Percentiles rank a stretch among this genome's conserved stretches.
Evolutionary conservation across 164 flowering plant genomes (phyloP).

Genomic region (Nelumbo lutea): DNA sequence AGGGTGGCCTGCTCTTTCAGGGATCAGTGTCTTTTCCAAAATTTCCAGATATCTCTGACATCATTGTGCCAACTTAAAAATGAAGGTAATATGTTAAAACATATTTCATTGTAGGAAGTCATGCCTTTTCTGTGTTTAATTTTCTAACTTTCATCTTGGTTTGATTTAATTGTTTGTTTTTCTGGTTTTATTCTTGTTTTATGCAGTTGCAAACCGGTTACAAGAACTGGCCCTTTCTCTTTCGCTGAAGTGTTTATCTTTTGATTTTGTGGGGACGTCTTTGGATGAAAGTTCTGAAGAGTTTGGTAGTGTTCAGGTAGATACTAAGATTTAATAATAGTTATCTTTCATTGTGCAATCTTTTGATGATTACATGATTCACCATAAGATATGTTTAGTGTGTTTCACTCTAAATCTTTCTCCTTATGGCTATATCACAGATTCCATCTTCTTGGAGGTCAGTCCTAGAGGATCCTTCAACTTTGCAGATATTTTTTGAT

Average conservation of each 20-base stretch:
- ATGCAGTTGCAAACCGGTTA: conserved; percentile 58
- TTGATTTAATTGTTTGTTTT: conserved; percentile 7
- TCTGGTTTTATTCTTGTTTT: conserved; percentile 9
- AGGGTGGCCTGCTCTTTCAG: conserved; percentile 86
- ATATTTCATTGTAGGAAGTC: background rate
- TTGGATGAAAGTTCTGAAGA: conserved; percentile 99
- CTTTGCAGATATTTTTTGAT: conserved; percentile 91
- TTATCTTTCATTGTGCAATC: background rate
- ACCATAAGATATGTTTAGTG: conserved; percentile 1
- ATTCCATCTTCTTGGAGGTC: conserved; percentile 87
- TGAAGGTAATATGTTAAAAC: conserved; percentile 54
- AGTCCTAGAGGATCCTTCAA: conserved; percentile 80
- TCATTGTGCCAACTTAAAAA: conserved; percentile 68
- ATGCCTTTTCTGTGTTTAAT: background rate
- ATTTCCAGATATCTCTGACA: conserved; percentile 83
- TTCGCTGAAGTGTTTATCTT: conserved; percentile 78
- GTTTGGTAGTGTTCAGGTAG: conserved; percentile 96
- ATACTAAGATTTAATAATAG: background rate
- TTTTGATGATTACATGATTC: background rate
- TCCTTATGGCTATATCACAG: conserved; percentile 32
- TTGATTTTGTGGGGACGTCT: conserved; percentile 95
- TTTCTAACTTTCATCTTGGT: background rate
- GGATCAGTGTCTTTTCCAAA: conserved; percentile 80
- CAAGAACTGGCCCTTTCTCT: conserved; percentile 89
- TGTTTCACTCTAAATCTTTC: conserved; percentile 1